Evolutionary conservation across 73 alveolate species (phyloP), one percentile per base, ranked within the genome.

Genomic region (Blepharisma stoltei): DNA sequence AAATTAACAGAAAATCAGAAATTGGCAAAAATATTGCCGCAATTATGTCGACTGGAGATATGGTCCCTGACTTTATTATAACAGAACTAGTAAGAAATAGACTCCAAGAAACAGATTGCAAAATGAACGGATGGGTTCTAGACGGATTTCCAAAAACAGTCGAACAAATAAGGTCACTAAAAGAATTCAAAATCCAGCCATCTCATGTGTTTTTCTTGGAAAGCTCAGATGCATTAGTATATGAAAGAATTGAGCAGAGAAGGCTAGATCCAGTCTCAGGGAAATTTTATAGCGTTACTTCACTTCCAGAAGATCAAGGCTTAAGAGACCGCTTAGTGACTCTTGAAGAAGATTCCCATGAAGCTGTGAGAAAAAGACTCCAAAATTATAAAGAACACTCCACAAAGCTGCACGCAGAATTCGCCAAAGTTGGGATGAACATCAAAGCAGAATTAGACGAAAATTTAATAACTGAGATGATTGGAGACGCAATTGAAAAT

Each of bases 101-200:
- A 70, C 70, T 95, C 14, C 78, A 69, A 65, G 41, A 78, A 45
- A 78, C 97, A 0, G 99, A 96, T 83, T 90, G 98, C 71, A 83
- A 84, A 83, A 78, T 93, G 4, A 86, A 96, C 73, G 98, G 99
- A 32, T 94, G 93, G 90, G 92, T 94, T n/a, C 78, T 96, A 21
- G 97, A 94, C 66, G 98, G 98, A 6, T 94, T 88, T 86, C 99
- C 98, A 9, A 83, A 77, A 67, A 84, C 98, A n/a, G 76, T 69
- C 23, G 90, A 79, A 1, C 93, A 96, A 85, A 82, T 94, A 25
- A 88, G 85, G 55, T 87, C 88, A 8, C 89, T 94, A 52, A 88
- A 60, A 25, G 14, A 60, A 14, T 60, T 60, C 18, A 60, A 89
- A 25, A 69, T 83, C 37, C 32, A 76, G 18, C 97, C 98, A 23